Base-by-base conservation (phyloP, 768 basidiomycete genomes). In the Chalciporus chontae region DNA sequence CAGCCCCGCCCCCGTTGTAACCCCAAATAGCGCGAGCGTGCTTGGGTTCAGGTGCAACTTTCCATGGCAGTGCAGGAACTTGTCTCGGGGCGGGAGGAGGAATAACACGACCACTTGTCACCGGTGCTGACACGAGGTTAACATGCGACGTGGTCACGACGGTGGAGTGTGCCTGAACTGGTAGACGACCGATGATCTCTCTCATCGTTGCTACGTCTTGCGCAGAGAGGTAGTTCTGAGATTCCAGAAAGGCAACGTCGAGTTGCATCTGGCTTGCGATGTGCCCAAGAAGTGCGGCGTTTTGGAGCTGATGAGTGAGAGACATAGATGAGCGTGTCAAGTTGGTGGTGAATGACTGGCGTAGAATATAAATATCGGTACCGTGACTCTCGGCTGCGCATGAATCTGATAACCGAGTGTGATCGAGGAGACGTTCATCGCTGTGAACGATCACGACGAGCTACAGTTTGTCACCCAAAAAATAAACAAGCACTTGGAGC, bases 1-100 rank as follows among this genome's bases (percentile, higher is more conserved):
- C 80, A 52, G 65, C 54, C 44, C 79, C 79, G 45, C 78, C 67
- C 56, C 82, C 81, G 48, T 84, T 83, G 65, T 89, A 89, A 1
- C 70, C 66, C 87, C 86, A 88, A 0, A 83, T 47, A 1, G 84
- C 86, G 38, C 74, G 73, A 7, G 80, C 84, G 54, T 75, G 54
- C 34, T 6, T 14, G n/a, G 9, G 29, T 8, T 62, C 54, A 45
- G 45, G 18, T 43, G 41, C 39, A 43, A 45, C 39, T 38, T 40
- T 40, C 31, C 54, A 29, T 18, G 56, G 45, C 14, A 31, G 14
- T 26, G 56, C 27, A 24, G 50, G 44, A 1, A 49, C 34, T 39
- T 39, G 59, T 24, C 38, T 41, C 40, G 61, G 59, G 6, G 50
- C 24, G 2, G 54, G 45, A 1, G 54, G 45, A 1, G 63, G 65